Base-by-base conservation (phyloP, 2,329 filamentous ascomycete genomes). In the Sporothrix phasma region DNA sequence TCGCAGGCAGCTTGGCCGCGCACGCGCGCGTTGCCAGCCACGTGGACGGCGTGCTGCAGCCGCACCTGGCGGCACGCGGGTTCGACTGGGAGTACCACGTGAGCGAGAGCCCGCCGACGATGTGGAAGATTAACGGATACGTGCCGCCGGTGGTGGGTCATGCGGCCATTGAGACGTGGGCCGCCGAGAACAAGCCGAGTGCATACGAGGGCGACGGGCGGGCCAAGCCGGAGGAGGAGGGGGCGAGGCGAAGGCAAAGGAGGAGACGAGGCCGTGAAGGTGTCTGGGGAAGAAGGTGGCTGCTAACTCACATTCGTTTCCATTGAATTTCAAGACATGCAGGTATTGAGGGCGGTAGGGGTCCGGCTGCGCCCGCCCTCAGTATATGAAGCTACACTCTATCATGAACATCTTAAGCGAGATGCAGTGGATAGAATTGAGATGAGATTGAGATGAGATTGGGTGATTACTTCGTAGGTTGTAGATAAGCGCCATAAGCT, bases 81-180 rank as follows among this genome's bases (percentile, higher is more conserved):
- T 78, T 75, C 51, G 75, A 77, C 64, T 79, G 73, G 72, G 79
- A 80, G 69, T 77, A 74, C 64, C 73, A 75, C 61, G 68, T 79
- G 31, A 70, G 73, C 10, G 77, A 80, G 70, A 78, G 75, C 34
- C 73, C 74, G n/a, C 68, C 76, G 19, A 71, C 72, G 49, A 62
- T 80, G 61, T 80, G 78, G 78, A 77, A 75, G 68, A 69, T 79
- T 13, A 73, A 79, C 26, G 78, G 64, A 1, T 37, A 58, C 11
- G 39, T 54, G n/a, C 64, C 64, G 7, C 64, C 64, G 6, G n/a
- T 47, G 13, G 22, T 46, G 56, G 47, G 54, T n/a, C n/a, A 53
- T 31, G 47, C 37, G 13, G 62, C 61, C 0, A 15, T 59, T 13
- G 24, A 54, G n/a, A 46, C 34, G 11, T 64, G 64, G 64, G 61